Evolutionary conservation across 805 yeast genomes (phyloP), one percentile per base, ranked within the genome.

Genomic region (Saturnispora saitoi): DNA sequence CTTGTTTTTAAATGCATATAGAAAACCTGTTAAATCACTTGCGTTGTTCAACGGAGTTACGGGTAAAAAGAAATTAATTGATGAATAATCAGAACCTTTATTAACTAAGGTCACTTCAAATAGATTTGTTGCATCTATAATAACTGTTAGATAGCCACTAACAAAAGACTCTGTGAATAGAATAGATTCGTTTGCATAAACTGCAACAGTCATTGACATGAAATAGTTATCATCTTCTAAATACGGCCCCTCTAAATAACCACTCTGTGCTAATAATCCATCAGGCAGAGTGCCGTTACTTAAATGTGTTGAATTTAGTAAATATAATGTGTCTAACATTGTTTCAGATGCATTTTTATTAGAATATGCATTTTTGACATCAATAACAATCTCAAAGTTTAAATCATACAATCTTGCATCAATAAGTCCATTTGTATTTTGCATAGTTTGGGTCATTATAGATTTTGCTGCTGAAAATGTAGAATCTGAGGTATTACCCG

Each of bases 121-220:
- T 14, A 43, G 19, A 38, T 58, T 54, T 31, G 78, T 54, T 9
- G 73, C 58, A 38, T 70, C 70, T 0, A 81, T 78, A 1, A 77
- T 64, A 14, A 86, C 76, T 0, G 93, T 76, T 37, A 88, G 56
- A 62, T 79, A 89, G 0, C 96, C 96, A 2, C 81, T 74, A 6
- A 86, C 68, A 20, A 75, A 71, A 4, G 83, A 80, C 14, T 72
- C 68, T n/a, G 72, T 66, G 20, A 82, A 65, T 39, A 81, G 65
- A 20, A 86, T 81, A 2, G 95, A 82, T n/a, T 81, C 72, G 55
- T 84, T 83, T 15, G 87, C 76, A 56, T 73, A 81, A 3, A 89
- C 75, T 0, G 96, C 93, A 4, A 87, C 56, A 0, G 96, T 84
- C 65, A 89, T 68, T 0, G 95, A 86, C 73, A 86, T 69, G 54